These are phyloP conservation scores for Solanum piurae DNA, from an alignment of 257 asterid species.

Conservation along the genomic window DNA sequence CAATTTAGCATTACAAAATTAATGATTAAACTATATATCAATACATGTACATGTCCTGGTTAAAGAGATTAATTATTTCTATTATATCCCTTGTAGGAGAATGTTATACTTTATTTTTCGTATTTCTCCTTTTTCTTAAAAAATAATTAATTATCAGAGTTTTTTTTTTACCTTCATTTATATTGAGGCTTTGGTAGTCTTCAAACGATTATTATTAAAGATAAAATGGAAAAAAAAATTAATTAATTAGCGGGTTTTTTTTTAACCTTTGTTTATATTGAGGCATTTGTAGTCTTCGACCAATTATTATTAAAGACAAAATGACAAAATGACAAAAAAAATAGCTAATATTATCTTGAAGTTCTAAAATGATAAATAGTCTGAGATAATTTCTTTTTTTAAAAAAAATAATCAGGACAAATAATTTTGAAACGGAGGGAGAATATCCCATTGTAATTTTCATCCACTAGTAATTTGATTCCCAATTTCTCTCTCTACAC, in stretches of 20 bases:
- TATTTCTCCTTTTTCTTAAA: neutral
- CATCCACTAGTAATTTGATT: too few species aligned
- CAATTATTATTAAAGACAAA: too few species aligned
- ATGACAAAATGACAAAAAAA: too few species aligned
- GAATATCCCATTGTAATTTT: too few species aligned
- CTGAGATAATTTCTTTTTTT: neutral
- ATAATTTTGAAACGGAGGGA: too few species aligned
- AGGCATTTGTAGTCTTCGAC: too few species aligned
- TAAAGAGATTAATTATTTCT: neutral
- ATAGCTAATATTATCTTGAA: neutral
- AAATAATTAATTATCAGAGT: neutral
- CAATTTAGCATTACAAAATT: neutral
- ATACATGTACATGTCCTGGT: neutral
- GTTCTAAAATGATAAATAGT: neutral
- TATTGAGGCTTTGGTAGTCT: neutral
- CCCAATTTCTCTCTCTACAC: too few species aligned
- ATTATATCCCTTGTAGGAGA: neutral
- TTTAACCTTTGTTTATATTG: too few species aligned
- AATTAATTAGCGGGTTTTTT: too few species aligned
- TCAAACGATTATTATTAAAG: neutral
- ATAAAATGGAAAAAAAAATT: neutral
- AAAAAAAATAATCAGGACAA: too few species aligned
- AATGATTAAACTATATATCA: neutral
- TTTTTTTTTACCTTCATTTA: neutral
- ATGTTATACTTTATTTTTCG: neutral